A percentile compares a stretch with the other conserved stretches of the same genome.
These are phyloP conservation scores for Akanthomyces lecanii DNA, from an alignment of 2,329 filamentous ascomycete species.

Conservation along the genomic window DNA sequence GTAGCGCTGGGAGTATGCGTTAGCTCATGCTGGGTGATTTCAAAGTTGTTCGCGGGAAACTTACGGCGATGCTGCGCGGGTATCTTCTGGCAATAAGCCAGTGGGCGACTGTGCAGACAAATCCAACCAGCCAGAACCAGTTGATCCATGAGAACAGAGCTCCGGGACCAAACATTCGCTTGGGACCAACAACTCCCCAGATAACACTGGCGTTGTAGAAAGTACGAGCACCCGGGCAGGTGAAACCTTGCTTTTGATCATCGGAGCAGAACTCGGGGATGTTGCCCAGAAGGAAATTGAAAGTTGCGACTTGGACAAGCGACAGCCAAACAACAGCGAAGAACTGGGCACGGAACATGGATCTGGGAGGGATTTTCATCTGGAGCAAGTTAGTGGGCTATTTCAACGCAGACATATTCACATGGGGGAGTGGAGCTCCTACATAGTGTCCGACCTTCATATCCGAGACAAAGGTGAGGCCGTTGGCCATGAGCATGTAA, in stretches of 20 bases:
- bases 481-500: constrained; percentile 36
- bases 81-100: constrained; percentile 45
- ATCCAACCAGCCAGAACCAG: constrained; percentile 55
- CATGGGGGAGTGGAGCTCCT: constrained; percentile 14
- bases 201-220: constrained; percentile 56
- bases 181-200: constrained; percentile 51
- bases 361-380: constrained; percentile 45
- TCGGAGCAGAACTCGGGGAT: constrained; percentile 46
- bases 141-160: constrained; percentile 44
- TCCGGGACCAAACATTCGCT: constrained; percentile 30
- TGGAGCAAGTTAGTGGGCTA: not conserved
- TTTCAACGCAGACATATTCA: not conserved
- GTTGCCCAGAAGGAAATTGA: constrained; percentile 33
- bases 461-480: constrained; percentile 36
- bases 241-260: constrained; percentile 44
- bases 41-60: not conserved
- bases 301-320: constrained; percentile 27
- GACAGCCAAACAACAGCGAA: constrained; percentile 31
- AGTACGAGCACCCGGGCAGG: constrained; percentile 49
- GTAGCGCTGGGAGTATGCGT: constrained; percentile 35
- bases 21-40: not conserved
- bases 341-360: constrained; percentile 39
- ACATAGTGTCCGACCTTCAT: constrained; percentile 40
- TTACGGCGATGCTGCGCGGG: constrained; percentile 33
- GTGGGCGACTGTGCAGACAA: constrained; percentile 43